Conservation (phyloP, 257 asterid genomes). For the Scutellaria galericulata region DNA sequence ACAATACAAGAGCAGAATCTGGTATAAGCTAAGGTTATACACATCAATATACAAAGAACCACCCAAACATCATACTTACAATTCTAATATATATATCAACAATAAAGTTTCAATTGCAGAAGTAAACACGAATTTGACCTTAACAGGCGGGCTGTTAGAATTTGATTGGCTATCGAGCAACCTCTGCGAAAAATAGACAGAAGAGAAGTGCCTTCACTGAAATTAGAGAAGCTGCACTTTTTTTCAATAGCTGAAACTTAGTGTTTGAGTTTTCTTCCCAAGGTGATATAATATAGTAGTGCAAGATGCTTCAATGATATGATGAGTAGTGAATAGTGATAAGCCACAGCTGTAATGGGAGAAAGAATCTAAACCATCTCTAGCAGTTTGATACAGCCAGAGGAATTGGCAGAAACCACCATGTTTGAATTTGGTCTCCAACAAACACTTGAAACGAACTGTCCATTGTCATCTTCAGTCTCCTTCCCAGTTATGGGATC, state of each 20-base stretch:
- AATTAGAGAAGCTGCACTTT: no score
- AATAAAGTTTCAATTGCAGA: slow-evolving; percentile 22
- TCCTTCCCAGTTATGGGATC: slow-evolving; percentile 86
- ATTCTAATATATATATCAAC: slow-evolving; percentile 19
- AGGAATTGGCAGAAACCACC: slow-evolving; percentile 86
- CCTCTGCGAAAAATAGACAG: slow-evolving; percentile 5
- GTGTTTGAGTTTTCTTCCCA: background rate
- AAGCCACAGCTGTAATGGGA: background rate
- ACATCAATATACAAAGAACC: slow-evolving; percentile 36
- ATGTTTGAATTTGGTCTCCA: slow-evolving; percentile 83
- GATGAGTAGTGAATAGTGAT: background rate
- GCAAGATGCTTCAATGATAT: background rate
- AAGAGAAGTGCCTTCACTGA: no score
- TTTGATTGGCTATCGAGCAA: background rate
- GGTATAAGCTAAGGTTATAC: slow-evolving; percentile 27
- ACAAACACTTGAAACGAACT: slow-evolving; percentile 90
- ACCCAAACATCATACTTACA: slow-evolving; percentile 22
- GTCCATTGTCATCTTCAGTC: slow-evolving; percentile 78
- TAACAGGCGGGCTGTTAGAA: slow-evolving; percentile 14
- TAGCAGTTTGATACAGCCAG: slow-evolving; percentile 78
- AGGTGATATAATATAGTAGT: background rate
- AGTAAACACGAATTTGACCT: background rate
- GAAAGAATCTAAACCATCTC: slow-evolving; percentile 61
- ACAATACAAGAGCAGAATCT: slow-evolving; percentile 26
- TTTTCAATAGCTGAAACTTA: no score